These are phyloP conservation scores for Hymenoscyphus infarciens DNA, from an alignment of 2,329 filamentous ascomycete species.

Conservation along the genomic window DNA sequence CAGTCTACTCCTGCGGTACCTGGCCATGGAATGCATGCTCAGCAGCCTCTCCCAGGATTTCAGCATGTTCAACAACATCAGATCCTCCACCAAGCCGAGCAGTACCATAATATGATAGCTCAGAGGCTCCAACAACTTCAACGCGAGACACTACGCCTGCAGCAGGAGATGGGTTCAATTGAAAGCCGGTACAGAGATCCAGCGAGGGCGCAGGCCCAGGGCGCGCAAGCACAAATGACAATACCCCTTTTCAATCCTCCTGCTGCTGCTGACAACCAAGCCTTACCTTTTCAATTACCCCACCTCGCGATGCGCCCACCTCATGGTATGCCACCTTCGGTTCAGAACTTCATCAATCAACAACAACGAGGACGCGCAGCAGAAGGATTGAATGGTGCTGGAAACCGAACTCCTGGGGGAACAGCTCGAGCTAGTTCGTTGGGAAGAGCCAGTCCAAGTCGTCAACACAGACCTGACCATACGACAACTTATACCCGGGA, in stretches of 20 bases:
- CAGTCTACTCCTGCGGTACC: conserved; percentile 24
- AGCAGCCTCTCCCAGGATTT: conserved; percentile 27
- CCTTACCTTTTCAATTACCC: conserved; percentile 19
- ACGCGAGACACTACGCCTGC: conserved; percentile 43
- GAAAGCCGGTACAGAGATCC: conserved; percentile 22
- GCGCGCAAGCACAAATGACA: conserved; percentile 8
- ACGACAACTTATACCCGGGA: conserved; percentile 47
- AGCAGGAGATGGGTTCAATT: conserved; percentile 35
- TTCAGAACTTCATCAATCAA: conserved; percentile 29
- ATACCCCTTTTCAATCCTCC: conserved; percentile 3
- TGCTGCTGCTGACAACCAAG: conserved; percentile 13
- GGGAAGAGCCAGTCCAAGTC: conserved; percentile 29
- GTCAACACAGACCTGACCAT: conserved; percentile 35
- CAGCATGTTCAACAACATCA: conserved; percentile 30
- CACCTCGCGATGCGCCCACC: conserved; percentile 16
- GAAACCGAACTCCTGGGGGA: conserved; percentile 16
- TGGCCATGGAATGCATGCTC: conserved; percentile 21
- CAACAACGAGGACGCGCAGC: conserved; percentile 30
- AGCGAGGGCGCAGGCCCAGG: neutral
- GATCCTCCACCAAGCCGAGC: conserved; percentile 22
- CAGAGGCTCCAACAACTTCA: conserved; percentile 48
- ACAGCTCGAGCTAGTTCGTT: conserved; percentile 27
- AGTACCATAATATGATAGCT: conserved; percentile 29
- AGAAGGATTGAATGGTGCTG: conserved; percentile 25
- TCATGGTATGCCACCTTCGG: conserved; percentile 16